Evolutionary conservation across 305 asterid species (phyloP), one percentile per base, ranked within the genome.

Genomic region (Solanum hybrid): DNA sequence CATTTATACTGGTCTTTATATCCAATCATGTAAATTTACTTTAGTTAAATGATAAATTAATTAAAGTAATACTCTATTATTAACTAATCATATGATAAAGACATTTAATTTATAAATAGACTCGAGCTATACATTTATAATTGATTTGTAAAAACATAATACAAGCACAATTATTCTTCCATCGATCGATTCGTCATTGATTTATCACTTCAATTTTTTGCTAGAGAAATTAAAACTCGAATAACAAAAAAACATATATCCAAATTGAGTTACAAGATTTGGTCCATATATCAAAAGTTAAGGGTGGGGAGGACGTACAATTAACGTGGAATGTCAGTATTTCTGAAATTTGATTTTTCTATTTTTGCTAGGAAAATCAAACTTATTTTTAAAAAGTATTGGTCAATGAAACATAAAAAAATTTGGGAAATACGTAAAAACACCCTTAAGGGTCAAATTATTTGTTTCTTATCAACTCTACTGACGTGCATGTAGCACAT

Each of bases 351-450:
- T 15, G 66, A 51, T 51, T 51, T 51, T 64, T 0, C 1, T 51
- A 15, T 51, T 51, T 51, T 51, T 51, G 5, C 17, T 71, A 11
- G 8, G 15, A 24, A 24, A 24, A 69, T 69, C 31, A 5, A 69
- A 11, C 77, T 71, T 26, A 71, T n/a, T n/a, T n/a, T n/a, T n/a
- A n/a, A n/a, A n/a, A n/a, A n/a, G n/a, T n/a, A n/a, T n/a, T n/a
- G n/a, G n/a, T n/a, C n/a, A n/a, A n/a, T n/a, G 14, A 4, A 66
- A 24, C 7, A 73, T 72, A 0, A 35, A 71, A 71, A 71, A 26
- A 12, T 3, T 27, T 27, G 4, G 2, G 1, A 13, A 19, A 14
- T 4, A 29, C 1, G 5, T 0, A 10, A 14, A 27, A 8, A 27
- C 10, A 72, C 78, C 36, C 35, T 29, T 76, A 32, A 32, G 15